These are phyloP conservation scores for Linderniella brevidens DNA, from an alignment of 257 asterid genomes.

Conservation along the genomic window DNA sequence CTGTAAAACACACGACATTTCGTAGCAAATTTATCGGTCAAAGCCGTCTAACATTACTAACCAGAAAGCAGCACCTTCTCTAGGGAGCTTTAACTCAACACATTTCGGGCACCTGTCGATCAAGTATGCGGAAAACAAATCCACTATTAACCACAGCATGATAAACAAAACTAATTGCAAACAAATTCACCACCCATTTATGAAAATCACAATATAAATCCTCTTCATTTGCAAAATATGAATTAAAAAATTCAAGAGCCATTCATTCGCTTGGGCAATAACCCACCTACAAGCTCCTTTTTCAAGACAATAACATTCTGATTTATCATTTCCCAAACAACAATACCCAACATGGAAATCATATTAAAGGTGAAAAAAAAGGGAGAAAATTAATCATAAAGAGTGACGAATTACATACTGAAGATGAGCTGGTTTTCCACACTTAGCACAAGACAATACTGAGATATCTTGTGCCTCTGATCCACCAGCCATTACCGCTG, in stretches of 20 bases:
- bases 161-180: neutral
- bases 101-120: conserved; percentile 81
- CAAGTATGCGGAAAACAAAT: conserved; percentile 4
- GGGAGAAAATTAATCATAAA: conserved; percentile 1
- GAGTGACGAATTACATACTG: conserved; percentile 32
- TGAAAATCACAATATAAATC: neutral
- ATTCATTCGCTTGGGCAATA: conserved; percentile 1
- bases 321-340: conserved; percentile 1
- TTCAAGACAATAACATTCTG: neutral
- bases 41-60: conserved; percentile 25
- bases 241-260: neutral
- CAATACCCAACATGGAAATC: neutral
- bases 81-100: conserved; percentile 79
- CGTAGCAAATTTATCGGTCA: conserved; percentile 1
- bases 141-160: neutral
- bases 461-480: conserved; percentile 20
- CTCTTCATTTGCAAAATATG: neutral
- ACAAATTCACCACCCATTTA: neutral
- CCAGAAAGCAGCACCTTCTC: conserved; percentile 95
- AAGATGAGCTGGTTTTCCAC: conserved; percentile 48
- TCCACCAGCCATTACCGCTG: conserved; percentile 24
- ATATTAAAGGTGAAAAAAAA: neutral
- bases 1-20: too few relatives aligned
- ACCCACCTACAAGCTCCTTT: too few relatives aligned
- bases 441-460: conserved; percentile 29